These are phyloP conservation scores for Boletus reticulatus DNA, from an alignment of 768 basidiomycete genomes.

Conservation along the genomic window DNA sequence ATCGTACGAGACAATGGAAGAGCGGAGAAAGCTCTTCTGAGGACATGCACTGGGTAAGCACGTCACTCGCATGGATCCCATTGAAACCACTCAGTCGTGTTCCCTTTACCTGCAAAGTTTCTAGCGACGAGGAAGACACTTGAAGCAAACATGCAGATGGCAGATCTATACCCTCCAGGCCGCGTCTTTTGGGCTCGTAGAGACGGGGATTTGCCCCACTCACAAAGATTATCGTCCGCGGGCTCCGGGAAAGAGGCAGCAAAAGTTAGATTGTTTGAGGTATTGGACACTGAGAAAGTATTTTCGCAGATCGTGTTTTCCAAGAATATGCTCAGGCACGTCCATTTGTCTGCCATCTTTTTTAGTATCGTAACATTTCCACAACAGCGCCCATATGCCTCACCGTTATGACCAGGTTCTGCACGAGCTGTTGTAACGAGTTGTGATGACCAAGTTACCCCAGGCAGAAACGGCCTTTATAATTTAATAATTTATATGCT, in stretches of 20 bases:
- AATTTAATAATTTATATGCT: not conserved
- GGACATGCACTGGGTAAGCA: conserved; percentile 50
- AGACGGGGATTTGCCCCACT: conserved; percentile 64
- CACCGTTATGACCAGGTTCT: conserved; percentile 77
- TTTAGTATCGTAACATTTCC: conserved; percentile 1
- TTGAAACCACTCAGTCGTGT: not conserved
- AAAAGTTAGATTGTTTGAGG: conserved; percentile 73
- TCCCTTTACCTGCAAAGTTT: conserved; percentile 45
- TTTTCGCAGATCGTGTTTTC: conserved; percentile 83
- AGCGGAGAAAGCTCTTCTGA: conserved; percentile 54
- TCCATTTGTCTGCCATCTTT: conserved; percentile 3
- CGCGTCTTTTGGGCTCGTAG: conserved; percentile 78
- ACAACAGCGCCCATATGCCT: conserved; percentile 66
- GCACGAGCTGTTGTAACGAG: conserved; percentile 58
- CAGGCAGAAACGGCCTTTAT: not conserved
- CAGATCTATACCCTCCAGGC: conserved; percentile 73
- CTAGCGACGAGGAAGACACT: conserved; percentile 78
- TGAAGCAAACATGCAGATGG: conserved; percentile 79
- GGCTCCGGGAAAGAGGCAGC: conserved; percentile 32
- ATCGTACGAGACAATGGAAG: conserved; percentile 58
- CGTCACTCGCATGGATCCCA: conserved; percentile 1
- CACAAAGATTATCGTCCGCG: conserved; percentile 28
- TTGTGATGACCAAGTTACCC: too few relatives aligned
- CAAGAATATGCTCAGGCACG: conserved; percentile 76
- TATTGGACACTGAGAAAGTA: conserved; percentile 70